Evolutionary conservation across 805 yeast genomes (phyloP).

Genomic region (Kodamaea jinghongensis): DNA sequence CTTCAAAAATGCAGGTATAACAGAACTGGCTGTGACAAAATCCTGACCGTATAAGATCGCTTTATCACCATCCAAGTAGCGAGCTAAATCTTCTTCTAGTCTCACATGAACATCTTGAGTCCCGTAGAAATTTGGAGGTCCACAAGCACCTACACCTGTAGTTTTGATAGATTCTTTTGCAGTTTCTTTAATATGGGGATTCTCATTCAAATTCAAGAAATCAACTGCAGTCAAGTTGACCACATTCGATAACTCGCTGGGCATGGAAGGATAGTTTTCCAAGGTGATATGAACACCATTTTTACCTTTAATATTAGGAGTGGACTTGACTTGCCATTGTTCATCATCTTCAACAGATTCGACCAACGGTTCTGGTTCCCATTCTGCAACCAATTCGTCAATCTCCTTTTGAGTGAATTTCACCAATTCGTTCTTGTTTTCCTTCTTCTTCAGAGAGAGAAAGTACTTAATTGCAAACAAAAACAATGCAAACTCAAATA

Average conservation of each 20-base stretch:
- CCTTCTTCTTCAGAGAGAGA: constrained; percentile 71
- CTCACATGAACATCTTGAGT: constrained; percentile 87
- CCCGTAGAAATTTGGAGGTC: constrained; percentile 97
- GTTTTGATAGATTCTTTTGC: constrained; percentile 59
- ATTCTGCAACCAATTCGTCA: constrained; percentile 80
- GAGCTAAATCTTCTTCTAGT: constrained; percentile 71
- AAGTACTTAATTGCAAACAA: constrained; percentile 84
- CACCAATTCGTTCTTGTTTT: constrained; percentile 68
- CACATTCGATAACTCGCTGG: constrained; percentile 29
- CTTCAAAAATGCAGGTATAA: constrained; percentile 88
- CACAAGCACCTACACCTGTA: constrained; percentile 97
- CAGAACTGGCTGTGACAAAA: constrained; percentile 79
- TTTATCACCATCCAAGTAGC: constrained; percentile 71
- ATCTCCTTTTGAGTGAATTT: constrained; percentile 60
- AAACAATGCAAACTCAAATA: constrained; percentile 72
- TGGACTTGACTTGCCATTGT: constrained; percentile 57
- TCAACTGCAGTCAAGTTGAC: constrained; percentile 72
- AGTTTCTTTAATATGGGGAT: constrained; percentile 44
- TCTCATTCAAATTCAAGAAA: constrained; percentile 59
- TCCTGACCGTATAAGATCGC: constrained; percentile 93
- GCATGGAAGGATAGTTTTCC: constrained; percentile 15
- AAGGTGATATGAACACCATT: constrained; percentile 42
- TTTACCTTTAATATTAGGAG: constrained; percentile 63
- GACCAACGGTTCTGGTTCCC: constrained; percentile 88
- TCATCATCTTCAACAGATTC: constrained; percentile 50